Percentiles rank a stretch among this genome's conserved stretches.
Conservation (phyloP, 768 basidiomycete species). For the Lactifluus hygrophoroides region DNA sequence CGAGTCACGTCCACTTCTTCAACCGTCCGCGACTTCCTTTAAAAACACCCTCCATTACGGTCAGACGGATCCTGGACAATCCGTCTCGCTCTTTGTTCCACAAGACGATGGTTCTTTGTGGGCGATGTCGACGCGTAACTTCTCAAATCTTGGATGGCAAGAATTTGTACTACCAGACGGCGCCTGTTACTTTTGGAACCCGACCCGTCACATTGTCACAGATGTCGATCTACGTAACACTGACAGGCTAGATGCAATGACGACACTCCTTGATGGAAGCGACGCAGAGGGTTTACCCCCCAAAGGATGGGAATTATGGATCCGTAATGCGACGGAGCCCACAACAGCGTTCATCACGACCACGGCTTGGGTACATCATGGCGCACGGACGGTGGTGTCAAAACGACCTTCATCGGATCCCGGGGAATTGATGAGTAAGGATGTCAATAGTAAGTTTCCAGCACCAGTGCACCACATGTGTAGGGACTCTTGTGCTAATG, state of each 20-base stretch:
- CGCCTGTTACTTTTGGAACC: slow-evolving; percentile 60
- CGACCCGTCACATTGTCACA: slow-evolving; percentile 51
- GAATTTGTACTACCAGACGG: slow-evolving; percentile 72
- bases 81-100: slow-evolving; percentile 18
- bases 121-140: slow-evolving; percentile 22
- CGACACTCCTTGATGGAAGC: slow-evolving; percentile 34
- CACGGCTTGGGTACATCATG: slow-evolving; percentile 62
- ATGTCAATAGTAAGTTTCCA: slow-evolving; percentile 35
- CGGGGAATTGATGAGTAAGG: slow-evolving; percentile 21
- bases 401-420: slow-evolving; percentile 34
- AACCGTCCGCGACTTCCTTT: slow-evolving; percentile 26
- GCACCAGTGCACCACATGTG: not conserved
- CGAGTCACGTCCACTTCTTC: slow-evolving; percentile 47
- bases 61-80: slow-evolving; percentile 13
- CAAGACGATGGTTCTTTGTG: slow-evolving; percentile 21
- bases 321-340: slow-evolving; percentile 35
- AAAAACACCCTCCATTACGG: slow-evolving; percentile 20
- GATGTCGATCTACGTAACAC: slow-evolving; percentile 58
- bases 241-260: slow-evolving; percentile 41
- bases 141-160: slow-evolving; percentile 58
- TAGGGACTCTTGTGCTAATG: not conserved
- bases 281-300: slow-evolving; percentile 29
- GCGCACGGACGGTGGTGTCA: slow-evolving; percentile 40
- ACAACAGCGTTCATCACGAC: slow-evolving; percentile 32
- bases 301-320: slow-evolving; percentile 53